Evolutionary conservation across 2,329 filamentous ascomycete genomes (phyloP).

Genomic region (Claviceps paspali): DNA sequence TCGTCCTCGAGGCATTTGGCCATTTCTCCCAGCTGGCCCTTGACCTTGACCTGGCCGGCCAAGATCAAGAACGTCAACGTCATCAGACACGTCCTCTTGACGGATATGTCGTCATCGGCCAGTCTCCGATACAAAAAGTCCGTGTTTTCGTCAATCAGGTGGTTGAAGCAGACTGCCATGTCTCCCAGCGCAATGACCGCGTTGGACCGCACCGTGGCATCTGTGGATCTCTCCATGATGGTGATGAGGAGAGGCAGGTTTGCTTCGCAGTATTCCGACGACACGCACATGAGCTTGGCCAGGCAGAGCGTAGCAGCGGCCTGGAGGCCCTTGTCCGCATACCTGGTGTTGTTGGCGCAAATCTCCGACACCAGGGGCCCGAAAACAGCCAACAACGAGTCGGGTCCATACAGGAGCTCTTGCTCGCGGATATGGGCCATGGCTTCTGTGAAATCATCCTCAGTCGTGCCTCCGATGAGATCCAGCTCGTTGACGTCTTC

Average conservation of each 20-base stretch:
- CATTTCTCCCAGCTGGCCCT: slow-evolving; percentile 97
- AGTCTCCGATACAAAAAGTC: slow-evolving; percentile 92
- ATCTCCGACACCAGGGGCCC: slow-evolving; percentile 86
- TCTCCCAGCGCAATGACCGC: slow-evolving; percentile 93
- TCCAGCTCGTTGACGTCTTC: slow-evolving; percentile 75
- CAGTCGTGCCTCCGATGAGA: slow-evolving; percentile 89
- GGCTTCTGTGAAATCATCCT: slow-evolving; percentile 81
- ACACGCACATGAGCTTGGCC: slow-evolving; percentile 98
- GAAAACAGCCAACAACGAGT: slow-evolving; percentile 77
- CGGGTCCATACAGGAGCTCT: slow-evolving; percentile 67
- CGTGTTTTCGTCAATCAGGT: slow-evolving; percentile 97
- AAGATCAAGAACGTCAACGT: slow-evolving; percentile 94
- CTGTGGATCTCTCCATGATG: slow-evolving; percentile 87
- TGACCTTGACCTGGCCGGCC: slow-evolving; percentile 97
- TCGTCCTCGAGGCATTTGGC: slow-evolving; percentile 94
- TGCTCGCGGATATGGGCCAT: slow-evolving; percentile 73
- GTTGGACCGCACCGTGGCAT: slow-evolving; percentile 87
- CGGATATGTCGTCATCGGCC: slow-evolving; percentile 73
- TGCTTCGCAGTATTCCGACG: slow-evolving; percentile 85
- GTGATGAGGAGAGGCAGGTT: slow-evolving; percentile 91
- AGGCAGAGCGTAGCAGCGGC: slow-evolving; percentile 87
- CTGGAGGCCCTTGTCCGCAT: slow-evolving; percentile 79
- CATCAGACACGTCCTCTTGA: slow-evolving; percentile 97
- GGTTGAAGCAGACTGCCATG: slow-evolving; percentile 99
- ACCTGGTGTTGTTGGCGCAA: slow-evolving; percentile 85